These are phyloP conservation scores for Didymella exigua DNA, from an alignment of 2,329 filamentous ascomycete genomes.

Conservation along the genomic window DNA sequence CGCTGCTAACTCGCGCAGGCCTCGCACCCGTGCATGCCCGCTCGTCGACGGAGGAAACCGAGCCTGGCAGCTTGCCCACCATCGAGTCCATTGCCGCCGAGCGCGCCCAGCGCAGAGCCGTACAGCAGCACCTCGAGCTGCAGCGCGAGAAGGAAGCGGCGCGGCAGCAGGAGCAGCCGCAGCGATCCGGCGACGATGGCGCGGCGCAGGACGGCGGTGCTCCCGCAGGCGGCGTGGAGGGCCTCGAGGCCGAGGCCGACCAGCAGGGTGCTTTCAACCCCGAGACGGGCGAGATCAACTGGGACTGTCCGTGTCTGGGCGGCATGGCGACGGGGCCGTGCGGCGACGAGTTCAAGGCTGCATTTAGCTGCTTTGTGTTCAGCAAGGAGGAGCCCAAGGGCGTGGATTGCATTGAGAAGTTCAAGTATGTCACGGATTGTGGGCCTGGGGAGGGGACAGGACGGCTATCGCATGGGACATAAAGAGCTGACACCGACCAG, in stretches of 20 bases:
- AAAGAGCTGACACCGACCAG: constrained; percentile 52
- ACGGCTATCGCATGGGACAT: no score
- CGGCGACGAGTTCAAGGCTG: constrained; percentile 91
- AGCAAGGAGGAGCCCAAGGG: constrained; percentile 95
- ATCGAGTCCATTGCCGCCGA: constrained; percentile 53
- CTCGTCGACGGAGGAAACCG: constrained; percentile 47
- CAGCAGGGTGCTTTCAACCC: constrained; percentile 96
- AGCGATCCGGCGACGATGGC: constrained; percentile 6
- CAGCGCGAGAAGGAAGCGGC: constrained; percentile 29
- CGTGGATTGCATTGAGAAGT: constrained; percentile 96
- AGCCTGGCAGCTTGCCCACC: constrained; percentile 51
- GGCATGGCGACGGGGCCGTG: constrained; percentile 97
- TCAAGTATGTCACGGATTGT: constrained; percentile 89
- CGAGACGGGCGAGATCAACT: constrained; percentile 99
- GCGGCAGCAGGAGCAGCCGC: constrained; percentile 13
- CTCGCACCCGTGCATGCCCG: constrained; percentile 40
- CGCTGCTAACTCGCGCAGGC: constrained; percentile 18
- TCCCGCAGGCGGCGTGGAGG: constrained; percentile 52
- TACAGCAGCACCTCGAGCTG: constrained; percentile 40
- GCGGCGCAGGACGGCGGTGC: constrained; percentile 1
- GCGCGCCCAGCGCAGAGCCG: constrained; percentile 44
- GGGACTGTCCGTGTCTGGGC: constrained; percentile 96
- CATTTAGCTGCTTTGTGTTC: constrained; percentile 98
- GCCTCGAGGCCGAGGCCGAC: constrained; percentile 78
- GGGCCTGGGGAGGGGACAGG: no score